Evolutionary conservation across 176 grass and related monocot genomes (phyloP).

Genomic region (Tuctoria greenei): DNA sequence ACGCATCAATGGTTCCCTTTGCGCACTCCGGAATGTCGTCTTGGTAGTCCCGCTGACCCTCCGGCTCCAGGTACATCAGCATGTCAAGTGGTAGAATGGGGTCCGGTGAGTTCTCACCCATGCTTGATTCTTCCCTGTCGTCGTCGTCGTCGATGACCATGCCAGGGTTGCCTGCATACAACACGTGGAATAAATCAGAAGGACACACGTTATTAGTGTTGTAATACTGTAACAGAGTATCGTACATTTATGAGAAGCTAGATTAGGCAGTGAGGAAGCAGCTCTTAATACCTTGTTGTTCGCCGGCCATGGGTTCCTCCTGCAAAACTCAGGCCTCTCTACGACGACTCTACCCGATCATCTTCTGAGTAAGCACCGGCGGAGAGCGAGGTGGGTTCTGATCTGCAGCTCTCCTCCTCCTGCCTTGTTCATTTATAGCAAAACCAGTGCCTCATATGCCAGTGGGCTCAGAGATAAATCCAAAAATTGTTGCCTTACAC

Average conservation of each 20-base stretch:
- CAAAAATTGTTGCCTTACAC: background rate
- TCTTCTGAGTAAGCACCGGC: background rate
- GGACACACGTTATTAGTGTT: background rate
- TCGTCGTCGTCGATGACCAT: background rate
- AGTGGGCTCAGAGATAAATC: background rate
- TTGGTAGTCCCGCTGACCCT: background rate
- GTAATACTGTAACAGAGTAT: background rate
- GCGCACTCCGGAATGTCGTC: background rate
- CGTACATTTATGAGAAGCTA: background rate
- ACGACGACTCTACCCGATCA: background rate
- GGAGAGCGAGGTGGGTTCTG: background rate
- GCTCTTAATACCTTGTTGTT: background rate
- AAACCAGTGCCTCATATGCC: background rate
- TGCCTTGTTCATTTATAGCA: background rate
- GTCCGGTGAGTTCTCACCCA: background rate
- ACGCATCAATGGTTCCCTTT: background rate
- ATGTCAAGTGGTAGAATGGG: background rate
- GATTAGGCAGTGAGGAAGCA: background rate
- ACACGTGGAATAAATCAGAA: background rate
- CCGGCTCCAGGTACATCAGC: background rate
- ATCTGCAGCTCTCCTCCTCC: background rate
- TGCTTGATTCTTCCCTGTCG: background rate
- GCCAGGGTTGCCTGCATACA: background rate
- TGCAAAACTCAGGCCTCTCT: no score
- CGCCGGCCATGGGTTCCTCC: background rate